A percentile compares a stretch with the other conserved stretches of the same genome.
phyloP scores from a whole-genome alignment of 768 basidiomycete genomes.

The Stropharia rugosoannulata region DNA sequence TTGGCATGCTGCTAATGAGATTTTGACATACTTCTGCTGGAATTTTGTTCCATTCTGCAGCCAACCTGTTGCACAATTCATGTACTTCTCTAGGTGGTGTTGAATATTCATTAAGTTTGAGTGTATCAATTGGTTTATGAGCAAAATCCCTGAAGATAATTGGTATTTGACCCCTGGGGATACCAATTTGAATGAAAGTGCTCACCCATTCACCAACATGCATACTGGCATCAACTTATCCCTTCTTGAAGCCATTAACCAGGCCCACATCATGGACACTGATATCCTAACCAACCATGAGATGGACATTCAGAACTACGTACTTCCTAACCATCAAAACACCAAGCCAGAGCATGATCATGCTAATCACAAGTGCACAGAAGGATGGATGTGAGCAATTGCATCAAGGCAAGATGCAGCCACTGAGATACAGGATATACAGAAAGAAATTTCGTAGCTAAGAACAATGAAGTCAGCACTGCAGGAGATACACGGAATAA shows the following conservation, averaged over 20 bases:
- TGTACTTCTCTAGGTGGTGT: too few relatives aligned
- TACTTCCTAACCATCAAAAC: neutral
- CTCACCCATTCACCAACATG: conserved; percentile 6
- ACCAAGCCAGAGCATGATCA: neutral
- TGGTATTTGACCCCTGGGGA: neutral
- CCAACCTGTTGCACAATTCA: too few relatives aligned
- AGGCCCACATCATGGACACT: neutral
- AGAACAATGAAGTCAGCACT: neutral
- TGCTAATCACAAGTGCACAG: neutral
- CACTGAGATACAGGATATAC: neutral
- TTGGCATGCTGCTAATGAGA: too few relatives aligned
- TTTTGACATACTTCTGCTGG: too few relatives aligned
- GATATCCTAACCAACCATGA: neutral
- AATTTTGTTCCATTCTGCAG: too few relatives aligned
- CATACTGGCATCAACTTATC: conserved; percentile 1
- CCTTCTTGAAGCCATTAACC: neutral
- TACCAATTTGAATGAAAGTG: conserved; percentile 7
- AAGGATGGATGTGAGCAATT: neutral
- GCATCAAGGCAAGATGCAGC: neutral
- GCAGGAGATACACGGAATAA: neutral
- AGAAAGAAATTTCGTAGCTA: neutral
- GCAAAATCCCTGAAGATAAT: conserved; percentile 1
- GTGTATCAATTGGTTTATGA: neutral
- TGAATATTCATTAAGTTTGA: too few relatives aligned
- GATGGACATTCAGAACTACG: neutral